phyloP scores from a whole-genome alignment of 192 early-diverging fungal species.

The Coemansia sp. region DNA sequence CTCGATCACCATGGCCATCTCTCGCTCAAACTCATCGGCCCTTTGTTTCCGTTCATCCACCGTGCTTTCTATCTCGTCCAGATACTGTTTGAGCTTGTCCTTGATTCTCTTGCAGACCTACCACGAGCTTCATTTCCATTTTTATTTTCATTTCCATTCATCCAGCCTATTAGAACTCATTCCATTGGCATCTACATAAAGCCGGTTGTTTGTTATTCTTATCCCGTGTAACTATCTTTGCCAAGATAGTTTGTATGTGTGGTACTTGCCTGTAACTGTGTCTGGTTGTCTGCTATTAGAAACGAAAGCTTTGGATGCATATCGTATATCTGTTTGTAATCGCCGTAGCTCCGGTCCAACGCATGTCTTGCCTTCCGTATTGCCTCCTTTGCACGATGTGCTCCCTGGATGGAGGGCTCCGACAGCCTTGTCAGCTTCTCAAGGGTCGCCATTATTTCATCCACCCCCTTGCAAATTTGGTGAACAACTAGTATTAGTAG shows the following conservation, averaged over 20 bases:
- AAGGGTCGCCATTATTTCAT: slow-evolving; percentile 39
- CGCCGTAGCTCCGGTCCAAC: slow-evolving; percentile 28
- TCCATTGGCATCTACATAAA: no score
- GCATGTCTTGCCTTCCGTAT: slow-evolving; percentile 19
- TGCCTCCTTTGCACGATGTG: slow-evolving; percentile 28
- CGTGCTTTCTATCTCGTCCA: slow-evolving; percentile 26
- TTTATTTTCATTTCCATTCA: no score
- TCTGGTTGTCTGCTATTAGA: slow-evolving; percentile 41
- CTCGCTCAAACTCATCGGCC: slow-evolving; percentile 29
- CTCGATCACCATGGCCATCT: slow-evolving; percentile 52
- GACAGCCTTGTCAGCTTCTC: slow-evolving; percentile 49
- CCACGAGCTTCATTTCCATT: no score
- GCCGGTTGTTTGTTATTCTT: background rate
- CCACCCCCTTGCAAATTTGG: background rate
- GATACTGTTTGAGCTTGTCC: slow-evolving; percentile 21
- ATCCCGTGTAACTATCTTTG: background rate
- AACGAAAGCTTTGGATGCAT: slow-evolving; percentile 49
- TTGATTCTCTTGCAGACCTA: slow-evolving; percentile 28
- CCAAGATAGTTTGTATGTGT: background rate
- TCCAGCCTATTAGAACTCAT: no score
- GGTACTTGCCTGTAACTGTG: slow-evolving; percentile 20
- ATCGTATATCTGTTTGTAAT: slow-evolving; percentile 35
- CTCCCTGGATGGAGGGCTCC: slow-evolving; percentile 52
- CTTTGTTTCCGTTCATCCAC: slow-evolving; percentile 23
- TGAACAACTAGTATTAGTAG: no score